Base-by-base conservation (phyloP, 2,329 filamentous ascomycete species). In the Exophiala lecanii-corni region DNA sequence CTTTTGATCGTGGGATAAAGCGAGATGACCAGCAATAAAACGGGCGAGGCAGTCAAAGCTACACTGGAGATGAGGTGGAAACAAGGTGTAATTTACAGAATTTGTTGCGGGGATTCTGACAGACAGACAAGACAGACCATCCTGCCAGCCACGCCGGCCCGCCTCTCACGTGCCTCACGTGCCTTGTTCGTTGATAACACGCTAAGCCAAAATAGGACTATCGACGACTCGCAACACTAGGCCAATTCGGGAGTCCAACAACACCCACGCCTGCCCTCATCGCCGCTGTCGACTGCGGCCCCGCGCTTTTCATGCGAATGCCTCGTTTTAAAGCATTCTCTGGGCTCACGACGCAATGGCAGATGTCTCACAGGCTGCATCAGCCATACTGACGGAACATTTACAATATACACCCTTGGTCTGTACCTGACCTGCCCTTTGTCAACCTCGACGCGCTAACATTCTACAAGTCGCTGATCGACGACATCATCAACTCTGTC, bases 401-500 rank as follows among this genome's bases (percentile, higher is more conserved):
- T 86, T 98, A 59, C 86, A 87, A 53, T 96, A 95, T 59, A 91
- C 92, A 2, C 92, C 91, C 19, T 79, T 95, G 54, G 89, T 94
- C 68, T n/a, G n/a, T n/a, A n/a, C n/a, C n/a, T n/a, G n/a, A 26
- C 60, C 84, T 72, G 18, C 23, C 17, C 41, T 25, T 16, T 39
- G 32, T 36, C 35, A 19, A 36, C 19, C 3, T 21, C 32, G 17
- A 15, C 4, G 13, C 7, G 35, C 49, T 55, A 37, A 54, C 37
- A 5, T 26, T 15, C n/a, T 10, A 20, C 6, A 58, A 95, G 89
- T 86, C 86, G 49, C 79, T 98, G 31, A 84, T 98, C 60, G 92
- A 98, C 78, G 91, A 97, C 68, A 89, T 97, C 57, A 95, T 97
- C 71, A 96, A 97, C 72, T 86, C 84, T 42, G 81, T 96, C 65